Evolutionary conservation across 2,329 filamentous ascomycete species (phyloP), one percentile per base, ranked within the genome.

Genomic region (Claviceps pusilla): DNA sequence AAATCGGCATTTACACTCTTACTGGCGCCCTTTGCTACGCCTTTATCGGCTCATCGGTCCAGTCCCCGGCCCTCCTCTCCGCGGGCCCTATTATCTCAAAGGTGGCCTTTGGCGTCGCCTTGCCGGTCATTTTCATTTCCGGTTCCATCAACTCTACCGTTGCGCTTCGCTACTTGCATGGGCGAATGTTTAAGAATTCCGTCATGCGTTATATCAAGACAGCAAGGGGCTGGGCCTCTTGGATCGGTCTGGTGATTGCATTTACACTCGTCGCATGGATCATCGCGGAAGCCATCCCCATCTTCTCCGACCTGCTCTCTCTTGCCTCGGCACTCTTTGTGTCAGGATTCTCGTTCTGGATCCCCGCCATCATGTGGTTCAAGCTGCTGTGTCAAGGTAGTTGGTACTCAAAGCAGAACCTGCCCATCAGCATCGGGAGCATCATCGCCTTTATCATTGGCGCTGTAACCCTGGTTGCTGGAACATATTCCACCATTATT

Each of bases 71-170:
- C 0, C 74, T 89, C 7, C 77, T 84, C 6, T 84, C 82, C 0
- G 80, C 84, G 10, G 76, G 78, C 1, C 67, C 69, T 2, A 59
- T 75, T 0, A 67, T 87, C 29, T 77, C 78, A 51, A 86, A 86
- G 63, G 68, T 88, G 7, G 83, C 83, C 2, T 89, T 84, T 62
- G 84, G 83, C 35, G 67, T 88, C 57, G 84, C 83, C 0, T 71
- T 85, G 4, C 84, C 84, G 12, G 87, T 84, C 53, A 88, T 89
- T 63, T 76, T 87, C 61, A 82, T 89, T 57, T 84, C 84, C 0
- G 86, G 84, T 50, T 83, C 85, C 24, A 84, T 88, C 65, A 83
- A 86, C 68, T 73, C 71, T 45, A 73, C 71, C 2, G 72, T 72
- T 31, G 68, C 64, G 3, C 45, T 47, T 24, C 71, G 73, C 28